Base-by-base conservation (phyloP, 495 filamentous ascomycete species). In the Aspergillus saccharolyticus region DNA sequence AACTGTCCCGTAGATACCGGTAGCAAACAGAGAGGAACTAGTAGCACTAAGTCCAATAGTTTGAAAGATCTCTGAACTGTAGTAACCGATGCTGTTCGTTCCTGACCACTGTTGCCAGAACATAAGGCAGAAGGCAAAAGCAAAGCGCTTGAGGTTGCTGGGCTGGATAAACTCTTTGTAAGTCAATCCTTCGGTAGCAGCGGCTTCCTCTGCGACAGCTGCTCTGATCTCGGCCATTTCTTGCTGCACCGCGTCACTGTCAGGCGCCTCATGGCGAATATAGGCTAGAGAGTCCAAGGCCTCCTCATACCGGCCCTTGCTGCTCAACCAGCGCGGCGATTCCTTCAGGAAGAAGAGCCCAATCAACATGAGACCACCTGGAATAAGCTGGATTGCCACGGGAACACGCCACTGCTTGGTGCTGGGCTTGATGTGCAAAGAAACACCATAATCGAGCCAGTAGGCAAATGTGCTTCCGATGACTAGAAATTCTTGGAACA, bases 141-240 rank as follows among this genome's bases (percentile, higher is more conserved):
- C 60, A 62, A 79, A 77, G 8, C 77, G 77, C 30, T 72, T 71
- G 2, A 72, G 67, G 64, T 74, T 76, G 28, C 68, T 70, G 48
- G 66, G 60, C 54, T 65, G 60, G n/a, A 73, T 42, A 43, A 68
- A 71, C 59, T 77, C 74, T 45, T 67, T 73, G 61, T 68, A 80
- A 25, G 89, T 74, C 19, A 75, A 54, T 3, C 74, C 74, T 60
- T 77, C 68, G 0, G 71, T 74, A 12, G 63, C 55, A 10, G 53
- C 51, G 53, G 69, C 54, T 57, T 91, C 73, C 45, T 74, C 71
- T 56, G 85, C 81, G 16, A 73, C 58, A 25, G 72, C 65, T 25
- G 71, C 66, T 8, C 63, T 58, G 58, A 91, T 87, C 65, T 91
- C 88, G 20, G 86, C 83, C 14, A 90, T 71, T 69, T 91, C 88